Evolutionary conservation across 345 rosid genomes (phyloP), one percentile per base, ranked within the genome.

Genomic region (Camelina neglecta): DNA sequence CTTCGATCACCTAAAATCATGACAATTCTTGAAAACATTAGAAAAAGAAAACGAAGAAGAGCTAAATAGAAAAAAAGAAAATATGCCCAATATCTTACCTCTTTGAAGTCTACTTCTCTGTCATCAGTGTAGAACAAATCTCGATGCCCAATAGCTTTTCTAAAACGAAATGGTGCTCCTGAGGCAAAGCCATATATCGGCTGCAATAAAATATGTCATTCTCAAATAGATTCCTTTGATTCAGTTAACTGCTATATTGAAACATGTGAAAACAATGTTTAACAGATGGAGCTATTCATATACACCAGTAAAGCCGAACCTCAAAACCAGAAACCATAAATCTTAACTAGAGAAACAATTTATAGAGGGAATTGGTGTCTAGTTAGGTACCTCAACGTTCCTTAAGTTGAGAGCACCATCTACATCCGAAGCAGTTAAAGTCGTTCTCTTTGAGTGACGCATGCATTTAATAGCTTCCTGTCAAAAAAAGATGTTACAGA

Each of bases 381-480:
- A 23, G 42, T 24, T 60, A 12, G 57, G 57, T 81, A 92, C 99
- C 97, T 92, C 99, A n/a, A 89, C 80, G 39, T 90, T 89, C 76
- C 90, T 88, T 57, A 92, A 84, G 78, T 83, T 88, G 69, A 92
- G 89, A 53, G 99, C 98, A 66, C 86, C 85, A 74, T 90, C 96
- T 38, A 95, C 98, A 74, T 95, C 98, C 31, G 88, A 85, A 21
- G 88, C 71, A 3, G 96, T 88, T 79, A 92, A 76, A 57, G 72
- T 86, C 3, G 94, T 87, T 74, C 98, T 86, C 84, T 82, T 89
- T 2, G 99, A 92, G 74, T 95, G 99, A 47, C 93, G 93, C 99
- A 95, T 95, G 71, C 93, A 92, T 80, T 95, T 95, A 66, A 90
- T 83, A 36, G 99, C 93, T 81, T 94, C 96, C 92, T 90, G 82